These are phyloP conservation scores for Leishmania tropica DNA, from an alignment of 208 protist genomes.

Conservation along the genomic window DNA sequence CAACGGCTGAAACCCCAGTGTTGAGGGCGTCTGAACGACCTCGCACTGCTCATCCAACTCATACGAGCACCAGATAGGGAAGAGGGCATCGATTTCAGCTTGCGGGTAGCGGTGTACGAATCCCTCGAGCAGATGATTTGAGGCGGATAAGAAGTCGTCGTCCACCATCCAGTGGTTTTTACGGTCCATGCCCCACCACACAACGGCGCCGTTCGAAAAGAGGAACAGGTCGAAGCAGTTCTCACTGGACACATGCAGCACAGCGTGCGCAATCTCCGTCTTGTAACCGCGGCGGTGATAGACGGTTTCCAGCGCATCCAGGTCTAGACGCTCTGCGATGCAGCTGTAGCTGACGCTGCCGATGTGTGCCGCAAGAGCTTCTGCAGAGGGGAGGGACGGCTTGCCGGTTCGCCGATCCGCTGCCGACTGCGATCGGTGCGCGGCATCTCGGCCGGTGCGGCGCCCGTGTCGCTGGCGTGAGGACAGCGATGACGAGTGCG, in stretches of 20 bases:
- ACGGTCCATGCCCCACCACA: slow-evolving; percentile 80
- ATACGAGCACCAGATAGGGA: slow-evolving; percentile 73
- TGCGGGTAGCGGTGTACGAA: slow-evolving; percentile 51
- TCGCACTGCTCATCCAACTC: slow-evolving; percentile 48
- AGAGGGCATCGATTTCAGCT: slow-evolving; percentile 60
- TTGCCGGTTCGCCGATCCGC: slow-evolving; percentile 24
- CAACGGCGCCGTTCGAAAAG: slow-evolving; percentile 64
- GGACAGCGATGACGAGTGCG: slow-evolving; percentile 1
- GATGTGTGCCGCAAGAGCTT: slow-evolving; percentile 50
- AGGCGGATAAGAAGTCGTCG: slow-evolving; percentile 63
- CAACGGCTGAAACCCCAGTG: slow-evolving; percentile 4
- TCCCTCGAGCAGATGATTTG: slow-evolving; percentile 37
- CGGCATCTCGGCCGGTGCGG: background rate
- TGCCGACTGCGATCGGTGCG: slow-evolving; percentile 8
- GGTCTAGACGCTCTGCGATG: slow-evolving; percentile 46
- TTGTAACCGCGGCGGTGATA: slow-evolving; percentile 69
- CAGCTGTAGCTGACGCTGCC: slow-evolving; percentile 72
- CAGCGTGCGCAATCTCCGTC: slow-evolving; percentile 40
- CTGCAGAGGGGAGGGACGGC: slow-evolving; percentile 28
- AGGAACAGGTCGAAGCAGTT: slow-evolving; percentile 65
- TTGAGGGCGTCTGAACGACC: background rate
- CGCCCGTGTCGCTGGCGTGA: slow-evolving; percentile 14
- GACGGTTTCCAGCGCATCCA: slow-evolving; percentile 43
- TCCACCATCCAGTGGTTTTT: slow-evolving; percentile 72
- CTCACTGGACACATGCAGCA: slow-evolving; percentile 58